Evolutionary conservation across 2,329 filamentous ascomycete species (phyloP), one percentile per base, ranked within the genome.

Genomic region (Sphaerostilbella broomeana): DNA sequence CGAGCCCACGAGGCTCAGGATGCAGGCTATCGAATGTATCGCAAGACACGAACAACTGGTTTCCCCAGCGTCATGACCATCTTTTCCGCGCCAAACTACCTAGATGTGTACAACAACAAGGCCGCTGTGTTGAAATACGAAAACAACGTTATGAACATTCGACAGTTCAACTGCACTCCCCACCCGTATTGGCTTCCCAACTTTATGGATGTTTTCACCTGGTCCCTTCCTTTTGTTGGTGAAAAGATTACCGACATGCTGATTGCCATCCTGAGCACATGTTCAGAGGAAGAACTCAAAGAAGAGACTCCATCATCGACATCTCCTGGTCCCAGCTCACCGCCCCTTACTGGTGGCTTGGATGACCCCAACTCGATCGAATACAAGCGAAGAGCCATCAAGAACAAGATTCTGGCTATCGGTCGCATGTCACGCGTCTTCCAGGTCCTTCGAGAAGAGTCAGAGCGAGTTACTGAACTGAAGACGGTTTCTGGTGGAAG

Each of bases 191-290:
- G 92, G 92, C 77, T 98, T 34, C 92, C 92, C 40, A 98, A 98
- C 70, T 98, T 98, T 61, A 98, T 98, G 92, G 92, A 98, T 58
- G 92, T 98, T 47, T 98, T 98, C 61, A 98, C 92, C n/a, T 98
- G 92, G 92, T 98, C 92, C 22, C 73, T 98, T 45, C 92, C 92
- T 1, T 98, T 98, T 65, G 92, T 98, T 17, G 90, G 92, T 47
- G 92, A 98, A 66, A 98, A 98, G 75, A 89, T 98, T 57, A 97
- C 92, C 13, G 92, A 98, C 58, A 98, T 98, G 92, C 79, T 98
- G 50, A 95, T 98, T 59, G 90, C 89, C 28, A 98, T 98, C 57
- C 73, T 98, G 52, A 95, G 94, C 70, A 97, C 87, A 13, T 97
- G 89, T 70, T 95, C 92, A n/a, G 94, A 98, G 67, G 92, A 98